phyloP scores from a whole-genome alignment of 2,329 filamentous ascomycete species.

The Capronia coronata region DNA sequence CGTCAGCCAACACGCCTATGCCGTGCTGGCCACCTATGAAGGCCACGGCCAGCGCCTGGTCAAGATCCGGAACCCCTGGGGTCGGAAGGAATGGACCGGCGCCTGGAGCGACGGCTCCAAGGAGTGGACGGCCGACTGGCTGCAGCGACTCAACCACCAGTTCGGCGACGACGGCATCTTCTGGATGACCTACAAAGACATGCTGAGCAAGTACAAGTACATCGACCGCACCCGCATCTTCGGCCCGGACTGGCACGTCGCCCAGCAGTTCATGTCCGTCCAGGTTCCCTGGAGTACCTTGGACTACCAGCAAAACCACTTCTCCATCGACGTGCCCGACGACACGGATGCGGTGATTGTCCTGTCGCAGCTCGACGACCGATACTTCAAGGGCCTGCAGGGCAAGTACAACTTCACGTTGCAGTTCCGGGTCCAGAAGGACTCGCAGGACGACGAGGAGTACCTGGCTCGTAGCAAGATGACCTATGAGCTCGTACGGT shows the following conservation, averaged over 20 bases:
- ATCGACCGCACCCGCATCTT: constrained; percentile 58
- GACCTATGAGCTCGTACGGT: constrained; percentile 60
- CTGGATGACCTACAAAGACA: constrained; percentile 56
- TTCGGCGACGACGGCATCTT: constrained; percentile 70
- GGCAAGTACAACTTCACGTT: constrained; percentile 54
- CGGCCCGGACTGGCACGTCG: constrained; percentile 54
- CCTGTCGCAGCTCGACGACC: constrained; percentile 54
- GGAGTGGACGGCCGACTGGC: constrained; percentile 76
- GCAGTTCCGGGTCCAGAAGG: constrained; percentile 51
- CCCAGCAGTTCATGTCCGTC: constrained; percentile 56
- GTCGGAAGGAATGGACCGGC: constrained; percentile 72
- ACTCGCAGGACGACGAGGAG: constrained; percentile 51
- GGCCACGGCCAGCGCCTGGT: constrained; percentile 58
- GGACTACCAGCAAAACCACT: constrained; percentile 56
- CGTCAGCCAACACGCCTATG: constrained; percentile 49
- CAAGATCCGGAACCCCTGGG: constrained; percentile 65
- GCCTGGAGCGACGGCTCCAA: constrained; percentile 77
- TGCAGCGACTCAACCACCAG: constrained; percentile 63
- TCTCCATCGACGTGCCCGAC: constrained; percentile 49
- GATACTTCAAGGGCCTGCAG: constrained; percentile 53
- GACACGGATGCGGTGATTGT: constrained; percentile 52
- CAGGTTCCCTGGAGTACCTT: constrained; percentile 54
- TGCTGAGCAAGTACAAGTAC: constrained; percentile 53
- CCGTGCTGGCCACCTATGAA: constrained; percentile 55
- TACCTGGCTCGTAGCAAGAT: constrained; percentile 53